Base-by-base conservation (phyloP, 2,329 filamentous ascomycete genomes). In the Pezicula radicicola region DNA sequence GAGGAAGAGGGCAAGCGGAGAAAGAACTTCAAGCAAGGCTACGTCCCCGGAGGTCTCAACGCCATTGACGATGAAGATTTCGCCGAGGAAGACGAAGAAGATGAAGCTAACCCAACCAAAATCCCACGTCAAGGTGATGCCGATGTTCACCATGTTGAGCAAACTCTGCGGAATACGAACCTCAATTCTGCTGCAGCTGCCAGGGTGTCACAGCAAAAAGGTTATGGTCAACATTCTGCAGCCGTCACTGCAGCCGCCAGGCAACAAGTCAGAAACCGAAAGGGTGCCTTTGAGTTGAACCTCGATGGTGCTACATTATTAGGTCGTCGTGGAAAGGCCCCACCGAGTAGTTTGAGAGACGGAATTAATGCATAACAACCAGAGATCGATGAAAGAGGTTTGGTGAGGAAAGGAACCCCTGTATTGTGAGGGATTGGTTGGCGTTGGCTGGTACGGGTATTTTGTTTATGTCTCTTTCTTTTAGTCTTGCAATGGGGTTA, bases 1-100 rank as follows among this genome's bases (percentile, higher is more conserved):
- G 94, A 97, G 71, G 94, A 99, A 68, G 94, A 97, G 70, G 87
- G 84, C 63, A 97, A 97, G 74, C 85, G 91, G 49, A 84, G 91
- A 58, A 96, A 95, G 70, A 89, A 95, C 65, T 81, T 92, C 61
- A 76, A 82, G 73, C 77, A 92, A 77, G 81, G 88, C 62, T 76
- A 87, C 74, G 83, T 82, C 6, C 81, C 96, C 57, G 85, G 77
- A 59, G 78, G 76, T 8, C 75, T 88, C 52, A 87, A 87, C 56
- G 75, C 81, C 0, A 75, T 87, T 6, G 83, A 87, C 57, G 80
- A 82, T 48, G 80, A 84, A 55, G 79, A 85, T 33, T 78, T 90
- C 49, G 87, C 90, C 58, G 85, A 82, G 46, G 76, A 82, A 2
- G 79, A 83, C 30, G 78, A 77, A 25, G 73, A 78, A 7, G 81